A percentile compares a stretch with the other conserved stretches of the same genome.
phyloP scores from a whole-genome alignment of 331 rosid species.

The Rhamnella rubrinervis region DNA sequence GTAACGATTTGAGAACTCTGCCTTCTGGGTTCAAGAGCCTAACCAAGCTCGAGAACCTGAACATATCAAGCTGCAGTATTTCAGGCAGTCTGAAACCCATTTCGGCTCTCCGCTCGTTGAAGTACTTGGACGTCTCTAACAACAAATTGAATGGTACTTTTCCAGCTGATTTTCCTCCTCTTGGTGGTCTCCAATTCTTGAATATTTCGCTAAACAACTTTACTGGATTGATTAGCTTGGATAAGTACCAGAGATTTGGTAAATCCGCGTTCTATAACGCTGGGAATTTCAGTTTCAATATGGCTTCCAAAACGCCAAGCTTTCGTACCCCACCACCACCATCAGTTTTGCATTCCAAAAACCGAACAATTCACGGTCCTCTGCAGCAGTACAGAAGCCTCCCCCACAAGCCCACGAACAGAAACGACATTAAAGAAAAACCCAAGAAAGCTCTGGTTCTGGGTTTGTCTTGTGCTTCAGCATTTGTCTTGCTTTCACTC shows the following conservation, averaged over 20 bases:
- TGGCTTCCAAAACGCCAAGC: constrained; percentile 24
- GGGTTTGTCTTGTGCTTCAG: constrained; percentile 34
- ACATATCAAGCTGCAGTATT: constrained; percentile 64
- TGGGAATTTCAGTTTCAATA: constrained; percentile 38
- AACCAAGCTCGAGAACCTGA: constrained; percentile 42
- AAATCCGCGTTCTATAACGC: constrained; percentile 60
- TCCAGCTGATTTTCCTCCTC: constrained; percentile 79
- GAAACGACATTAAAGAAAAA: constrained; percentile 7
- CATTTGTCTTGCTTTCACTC: constrained; percentile 23
- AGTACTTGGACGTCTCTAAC: constrained; percentile 60
- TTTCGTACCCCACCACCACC: constrained; percentile 9
- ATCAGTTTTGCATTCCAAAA: not conserved
- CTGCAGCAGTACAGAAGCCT: not conserved
- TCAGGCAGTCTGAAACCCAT: constrained; percentile 54
- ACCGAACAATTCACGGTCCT: not conserved
- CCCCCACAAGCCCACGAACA: constrained; percentile 14
- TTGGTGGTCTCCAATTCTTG: constrained; percentile 38
- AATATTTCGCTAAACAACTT: constrained; percentile 71
- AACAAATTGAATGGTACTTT: constrained; percentile 66
- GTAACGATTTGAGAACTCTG: constrained; percentile 42
- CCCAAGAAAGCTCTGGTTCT: constrained; percentile 26
- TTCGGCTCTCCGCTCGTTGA: constrained; percentile 45
- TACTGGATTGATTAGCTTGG: constrained; percentile 23
- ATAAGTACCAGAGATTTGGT: constrained; percentile 43
- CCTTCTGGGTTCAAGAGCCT: constrained; percentile 60